phyloP scores from a whole-genome alignment of 768 basidiomycete genomes.

The Lactarius quietus region DNA sequence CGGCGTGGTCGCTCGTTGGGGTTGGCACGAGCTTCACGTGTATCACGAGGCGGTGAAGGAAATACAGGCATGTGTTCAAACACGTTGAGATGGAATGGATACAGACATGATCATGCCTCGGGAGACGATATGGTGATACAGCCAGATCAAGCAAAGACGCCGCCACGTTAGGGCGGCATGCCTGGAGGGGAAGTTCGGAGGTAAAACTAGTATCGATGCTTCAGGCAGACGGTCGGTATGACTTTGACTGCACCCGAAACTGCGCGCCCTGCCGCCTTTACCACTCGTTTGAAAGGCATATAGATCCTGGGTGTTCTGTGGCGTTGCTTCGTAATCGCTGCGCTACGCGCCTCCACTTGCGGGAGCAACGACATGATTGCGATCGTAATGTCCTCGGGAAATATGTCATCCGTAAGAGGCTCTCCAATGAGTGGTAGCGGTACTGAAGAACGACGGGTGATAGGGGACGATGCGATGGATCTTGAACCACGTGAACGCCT shows the following conservation, averaged over 20 bases:
- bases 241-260: conserved; percentile 11
- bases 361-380: conserved; percentile 24
- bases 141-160: conserved; percentile 6
- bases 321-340: conserved; percentile 11
- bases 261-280: conserved; percentile 17
- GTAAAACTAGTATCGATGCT: conserved; percentile 10
- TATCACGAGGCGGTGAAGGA: conserved; percentile 22
- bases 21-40: conserved; percentile 17
- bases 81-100: conserved; percentile 23
- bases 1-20: conserved; percentile 21
- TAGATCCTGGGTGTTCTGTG: conserved; percentile 5
- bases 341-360: conserved; percentile 20
- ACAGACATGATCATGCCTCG: conserved; percentile 20
- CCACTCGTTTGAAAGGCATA: conserved; percentile 12
- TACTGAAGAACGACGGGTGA: conserved; percentile 9
- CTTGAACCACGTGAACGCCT: conserved; percentile 22
- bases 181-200: not conserved
- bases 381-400: conserved; percentile 25
- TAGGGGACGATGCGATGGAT: conserved; percentile 9
- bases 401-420: conserved; percentile 9
- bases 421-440: not conserved
- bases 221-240: conserved; percentile 19
- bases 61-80: conserved; percentile 10
- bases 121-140: conserved; percentile 15
- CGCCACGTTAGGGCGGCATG: not conserved